A percentile compares a stretch with the other conserved stretches of the same genome.
phyloP scores from a whole-genome alignment of 306 rosid genomes.

The Medicago lupulina region DNA sequence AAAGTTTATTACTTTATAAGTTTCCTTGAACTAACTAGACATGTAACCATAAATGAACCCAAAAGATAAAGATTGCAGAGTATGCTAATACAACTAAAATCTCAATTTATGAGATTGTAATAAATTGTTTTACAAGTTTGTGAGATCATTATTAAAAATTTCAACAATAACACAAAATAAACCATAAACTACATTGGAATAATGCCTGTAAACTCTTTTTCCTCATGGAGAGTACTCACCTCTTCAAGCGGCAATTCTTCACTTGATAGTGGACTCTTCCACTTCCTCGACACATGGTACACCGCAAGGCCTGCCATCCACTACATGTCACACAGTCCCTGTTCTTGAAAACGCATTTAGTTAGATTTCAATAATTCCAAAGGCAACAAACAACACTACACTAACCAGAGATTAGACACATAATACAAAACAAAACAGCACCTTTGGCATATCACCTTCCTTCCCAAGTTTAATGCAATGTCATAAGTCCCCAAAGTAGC shows the following conservation, averaged over 20 bases:
- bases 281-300: constrained; percentile 87
- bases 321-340: constrained; percentile 86
- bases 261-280: constrained; percentile 96
- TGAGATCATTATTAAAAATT: constrained; percentile 13
- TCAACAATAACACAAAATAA: constrained; percentile 24
- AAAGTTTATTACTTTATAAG: constrained; percentile 24
- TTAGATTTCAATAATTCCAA: constrained; percentile 39
- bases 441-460: constrained; percentile 94
- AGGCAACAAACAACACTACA: constrained; percentile 29
- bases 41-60: constrained; percentile 10
- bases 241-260: constrained; percentile 68
- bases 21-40: constrained; percentile 31
- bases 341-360: constrained; percentile 43
- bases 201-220: constrained; percentile 32
- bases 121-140: not conserved
- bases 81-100: constrained; percentile 20
- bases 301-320: constrained; percentile 95
- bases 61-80: constrained; percentile 30
- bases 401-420: not conserved
- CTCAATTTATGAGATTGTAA: constrained; percentile 8
- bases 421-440: constrained; percentile 43
- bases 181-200: constrained; percentile 19
- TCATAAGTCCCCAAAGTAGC: constrained; percentile 97
- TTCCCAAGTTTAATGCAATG: constrained; percentile 88
- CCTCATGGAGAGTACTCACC: constrained; percentile 51